Conservation (phyloP, 768 basidiomycete genomes). For the Tephrocybe rancida region DNA sequence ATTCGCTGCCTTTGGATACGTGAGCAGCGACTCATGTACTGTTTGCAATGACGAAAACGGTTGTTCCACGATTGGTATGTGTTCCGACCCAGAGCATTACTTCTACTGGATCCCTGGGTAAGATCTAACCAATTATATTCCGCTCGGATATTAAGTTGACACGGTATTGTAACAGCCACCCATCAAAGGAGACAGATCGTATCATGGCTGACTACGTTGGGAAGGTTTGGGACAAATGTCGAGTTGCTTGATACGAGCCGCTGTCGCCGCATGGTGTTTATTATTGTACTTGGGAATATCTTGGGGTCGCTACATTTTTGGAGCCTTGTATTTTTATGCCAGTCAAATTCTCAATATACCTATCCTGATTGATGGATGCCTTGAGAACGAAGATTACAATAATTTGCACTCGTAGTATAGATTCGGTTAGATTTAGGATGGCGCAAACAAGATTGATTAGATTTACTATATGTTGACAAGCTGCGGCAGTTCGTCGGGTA, state of each 20-base stretch:
- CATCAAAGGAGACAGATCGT: constrained; percentile 47
- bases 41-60: constrained; percentile 29
- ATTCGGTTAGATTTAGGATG: no score
- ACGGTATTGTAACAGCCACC: constrained; percentile 39
- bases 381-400: no score
- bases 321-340: no score
- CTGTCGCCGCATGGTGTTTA: no score
- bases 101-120: constrained; percentile 58
- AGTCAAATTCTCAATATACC: no score
- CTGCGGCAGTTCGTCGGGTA: no score
- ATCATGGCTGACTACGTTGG: constrained; percentile 57
- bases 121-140: constrained; percentile 16
- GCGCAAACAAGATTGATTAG: no score
- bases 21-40: constrained; percentile 35
- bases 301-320: no score
- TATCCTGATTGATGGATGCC: no score
- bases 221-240: constrained; percentile 38
- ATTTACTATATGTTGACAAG: no score
- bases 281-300: no score
- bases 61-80: constrained; percentile 34
- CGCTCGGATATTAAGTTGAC: not conserved
- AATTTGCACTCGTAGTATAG: no score
- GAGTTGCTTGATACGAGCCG: constrained; percentile 9
- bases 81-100: constrained; percentile 45
- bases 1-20: constrained; percentile 49